phyloP scores from a whole-genome alignment of 2,329 filamentous ascomycete species.

The Botrytis squamosa region DNA sequence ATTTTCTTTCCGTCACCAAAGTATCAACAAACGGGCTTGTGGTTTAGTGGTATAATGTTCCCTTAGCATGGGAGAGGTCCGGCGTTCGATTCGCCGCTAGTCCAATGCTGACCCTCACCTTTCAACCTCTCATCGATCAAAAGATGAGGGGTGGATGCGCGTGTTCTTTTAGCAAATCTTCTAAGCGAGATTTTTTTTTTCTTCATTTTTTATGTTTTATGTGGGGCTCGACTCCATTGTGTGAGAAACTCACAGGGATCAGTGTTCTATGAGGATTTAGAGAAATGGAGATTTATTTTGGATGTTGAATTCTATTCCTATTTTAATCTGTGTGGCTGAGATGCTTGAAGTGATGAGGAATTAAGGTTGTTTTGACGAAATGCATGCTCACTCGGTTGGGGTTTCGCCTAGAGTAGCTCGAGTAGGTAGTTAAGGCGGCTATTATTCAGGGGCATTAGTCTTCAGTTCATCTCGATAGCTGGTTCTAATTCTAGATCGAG shows the following conservation, averaged over 20 bases:
- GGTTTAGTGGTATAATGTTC: constrained; percentile 16
- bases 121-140: background rate
- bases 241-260: too few relatives aligned
- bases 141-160: fast-evolving
- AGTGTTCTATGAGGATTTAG: too few relatives aligned
- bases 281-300: too few relatives aligned
- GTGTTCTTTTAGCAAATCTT: background rate
- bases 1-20: too few relatives aligned
- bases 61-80: constrained; percentile 15
- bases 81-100: constrained; percentile 12
- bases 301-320: too few relatives aligned
- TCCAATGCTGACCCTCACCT: background rate
- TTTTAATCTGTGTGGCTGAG: background rate
- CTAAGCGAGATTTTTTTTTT: background rate
- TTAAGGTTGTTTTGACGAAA: background rate
- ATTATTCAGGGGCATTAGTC: background rate
- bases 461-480: background rate
- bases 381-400: background rate
- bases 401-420: background rate
- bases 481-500: background rate
- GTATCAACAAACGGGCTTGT: constrained; percentile 1
- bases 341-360: background rate
- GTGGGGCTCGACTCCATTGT: background rate
- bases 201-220: background rate
- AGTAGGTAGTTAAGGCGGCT: background rate